Evolutionary conservation across 2,329 filamentous ascomycete genomes (phyloP), one percentile per base, ranked within the genome.

Genomic region (Fusarium sp.): DNA sequence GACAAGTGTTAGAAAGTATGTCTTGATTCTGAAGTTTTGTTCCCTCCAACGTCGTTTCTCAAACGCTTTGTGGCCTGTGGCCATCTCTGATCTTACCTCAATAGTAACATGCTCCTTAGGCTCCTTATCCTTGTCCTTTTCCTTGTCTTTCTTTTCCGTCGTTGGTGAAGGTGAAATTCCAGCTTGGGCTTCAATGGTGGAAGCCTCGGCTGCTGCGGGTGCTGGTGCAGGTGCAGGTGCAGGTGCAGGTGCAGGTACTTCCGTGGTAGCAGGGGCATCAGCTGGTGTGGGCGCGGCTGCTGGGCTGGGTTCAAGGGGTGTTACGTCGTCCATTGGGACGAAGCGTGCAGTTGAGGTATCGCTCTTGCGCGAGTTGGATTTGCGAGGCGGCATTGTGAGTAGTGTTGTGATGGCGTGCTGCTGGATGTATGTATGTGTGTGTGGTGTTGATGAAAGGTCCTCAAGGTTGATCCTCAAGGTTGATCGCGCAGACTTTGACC

Each of bases 301-400:
- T 7, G 67, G 62, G 26, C 67, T 58, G 10, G 62, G 54, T 19
- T 73, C 66, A 24, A 71, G 52, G 33, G 61, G 70, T 44, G 60
- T 73, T 54, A 78, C 77, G 45, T 84, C 82, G 46, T 85, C 84
- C 65, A 80, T 79, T 28, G 79, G 80, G 39, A 80, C 81, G 45
- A 84, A 82, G 34, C 81, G 80, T 10, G 83, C 81, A 54, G 80
- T 80, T 13, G 85, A 83, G 43, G 80, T 80, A 68, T 85, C 82
- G 79, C 81, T 83, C 65, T 79, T 81, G 65, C 80, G 80, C 28
- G 79, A 73, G 70, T 87, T 86, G 67, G 83, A 85, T 76, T 89
- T 90, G 54, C 84, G 83, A 26, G 87, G 82, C 47, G 87, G 85
- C 87, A 89, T 89, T 52, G 34, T 56, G 42, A 56, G 71, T 65